A percentile compares a stretch with the other conserved stretches of the same genome.
These are phyloP conservation scores for Paramecium primaurelia DNA, from an alignment of 73 alveolate species.

Conservation along the genomic window DNA sequence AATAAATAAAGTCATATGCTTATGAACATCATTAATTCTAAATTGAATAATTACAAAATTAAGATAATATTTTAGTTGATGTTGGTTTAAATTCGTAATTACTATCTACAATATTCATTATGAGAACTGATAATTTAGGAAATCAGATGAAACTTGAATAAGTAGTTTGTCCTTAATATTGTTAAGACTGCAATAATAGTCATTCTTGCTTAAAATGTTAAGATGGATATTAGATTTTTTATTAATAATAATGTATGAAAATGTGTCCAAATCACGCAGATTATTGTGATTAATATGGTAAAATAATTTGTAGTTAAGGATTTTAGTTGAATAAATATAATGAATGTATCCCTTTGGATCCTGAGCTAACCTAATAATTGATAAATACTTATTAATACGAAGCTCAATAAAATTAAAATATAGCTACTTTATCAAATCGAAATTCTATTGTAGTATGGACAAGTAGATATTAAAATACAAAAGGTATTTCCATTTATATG, in stretches of 20 bases:
- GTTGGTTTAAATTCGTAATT: neutral
- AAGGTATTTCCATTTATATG: neutral
- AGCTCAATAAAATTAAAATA: neutral
- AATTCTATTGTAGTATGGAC: neutral
- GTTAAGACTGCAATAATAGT: neutral
- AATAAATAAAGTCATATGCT: neutral
- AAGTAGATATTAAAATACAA: neutral
- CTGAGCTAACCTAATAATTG: neutral
- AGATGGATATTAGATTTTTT: neutral
- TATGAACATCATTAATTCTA: neutral
- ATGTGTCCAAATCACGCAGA: neutral
- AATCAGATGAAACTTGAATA: neutral
- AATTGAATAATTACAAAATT: neutral
- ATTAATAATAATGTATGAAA: neutral
- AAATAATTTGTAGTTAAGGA: neutral
- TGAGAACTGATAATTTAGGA: neutral
- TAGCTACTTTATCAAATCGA: neutral
- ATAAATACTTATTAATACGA: neutral
- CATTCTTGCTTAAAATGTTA: neutral
- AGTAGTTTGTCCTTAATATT: neutral
- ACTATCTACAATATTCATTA: neutral
- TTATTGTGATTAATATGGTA: neutral
- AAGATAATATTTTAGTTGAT: neutral
- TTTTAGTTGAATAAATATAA: neutral
- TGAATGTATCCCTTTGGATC: neutral